Evolutionary conservation across 495 filamentous ascomycete species (phyloP).

Genomic region (Trypethelium eluteriae): DNA sequence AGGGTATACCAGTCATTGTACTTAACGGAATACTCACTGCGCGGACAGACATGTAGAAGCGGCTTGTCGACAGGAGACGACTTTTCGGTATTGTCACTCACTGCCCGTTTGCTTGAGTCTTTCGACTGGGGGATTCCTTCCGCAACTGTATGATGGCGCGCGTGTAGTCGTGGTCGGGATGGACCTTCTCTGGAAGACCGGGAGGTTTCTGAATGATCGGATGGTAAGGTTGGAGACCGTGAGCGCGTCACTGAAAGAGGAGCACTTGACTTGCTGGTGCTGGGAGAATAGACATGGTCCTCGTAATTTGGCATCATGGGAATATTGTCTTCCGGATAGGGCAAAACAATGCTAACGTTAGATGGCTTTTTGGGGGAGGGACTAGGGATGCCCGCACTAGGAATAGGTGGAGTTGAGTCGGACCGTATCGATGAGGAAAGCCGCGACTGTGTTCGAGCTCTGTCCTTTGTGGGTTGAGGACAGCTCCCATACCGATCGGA

Average conservation of each 20-base stretch:
- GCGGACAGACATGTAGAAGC: constrained; percentile 44
- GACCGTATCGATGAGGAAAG: constrained; percentile 18
- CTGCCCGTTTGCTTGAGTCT: neutral
- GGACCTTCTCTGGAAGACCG: neutral
- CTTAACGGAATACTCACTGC: constrained; percentile 42
- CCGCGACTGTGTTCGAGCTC: constrained; percentile 20
- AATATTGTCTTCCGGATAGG: constrained; percentile 4
- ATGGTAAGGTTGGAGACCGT: neutral
- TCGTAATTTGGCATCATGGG: constrained; percentile 1
- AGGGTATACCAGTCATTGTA: constrained; percentile 62
- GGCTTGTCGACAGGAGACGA: neutral
- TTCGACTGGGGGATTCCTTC: constrained; percentile 8
- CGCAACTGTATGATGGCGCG: constrained; percentile 16
- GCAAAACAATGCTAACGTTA: neutral
- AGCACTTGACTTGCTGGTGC: neutral
- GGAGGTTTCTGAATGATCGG: neutral
- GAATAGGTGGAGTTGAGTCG: constrained; percentile 1
- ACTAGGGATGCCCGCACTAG: neutral
- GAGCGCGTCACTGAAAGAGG: neutral
- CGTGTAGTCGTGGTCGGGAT: constrained; percentile 15
- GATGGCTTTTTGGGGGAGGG: neutral
- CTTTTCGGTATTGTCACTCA: constrained; percentile 7
- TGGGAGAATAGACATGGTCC: neutral
- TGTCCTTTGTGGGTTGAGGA: neutral
- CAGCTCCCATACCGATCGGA: neutral